A percentile compares a stretch with the other conserved stretches of the same genome.
phyloP scores from a whole-genome alignment of 305 asterid species.

The Stenogyne calaminthoides region DNA sequence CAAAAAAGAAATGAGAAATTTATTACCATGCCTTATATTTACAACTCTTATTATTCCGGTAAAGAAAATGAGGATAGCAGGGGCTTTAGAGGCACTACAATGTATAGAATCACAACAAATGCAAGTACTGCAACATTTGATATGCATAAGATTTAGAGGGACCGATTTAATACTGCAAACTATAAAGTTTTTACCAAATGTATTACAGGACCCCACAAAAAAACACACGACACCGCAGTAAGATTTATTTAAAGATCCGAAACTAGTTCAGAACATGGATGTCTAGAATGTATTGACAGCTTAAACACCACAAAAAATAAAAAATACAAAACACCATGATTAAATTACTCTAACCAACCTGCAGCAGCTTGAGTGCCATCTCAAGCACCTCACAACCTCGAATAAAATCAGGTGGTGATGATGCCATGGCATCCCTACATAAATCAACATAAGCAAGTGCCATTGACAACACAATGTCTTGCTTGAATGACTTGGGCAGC shows the following conservation, averaged over 20 bases:
- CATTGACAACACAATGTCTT: slow-evolving; percentile 87
- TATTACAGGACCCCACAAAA: not conserved
- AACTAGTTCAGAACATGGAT: not conserved
- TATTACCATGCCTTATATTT: not conserved
- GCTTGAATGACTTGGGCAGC: slow-evolving; percentile 90
- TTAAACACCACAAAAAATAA: slow-evolving; percentile 10
- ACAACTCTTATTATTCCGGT: not conserved
- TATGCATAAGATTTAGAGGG: not conserved
- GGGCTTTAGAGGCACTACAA: not conserved
- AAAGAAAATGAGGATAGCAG: not conserved
- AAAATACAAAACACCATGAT: slow-evolving; percentile 5
- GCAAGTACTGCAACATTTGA: not conserved
- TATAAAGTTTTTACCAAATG: not conserved
- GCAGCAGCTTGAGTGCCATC: slow-evolving; percentile 85
- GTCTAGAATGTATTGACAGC: not conserved
- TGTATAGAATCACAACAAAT: not conserved
- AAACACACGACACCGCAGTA: slow-evolving; percentile 7
- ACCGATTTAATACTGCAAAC: not conserved
- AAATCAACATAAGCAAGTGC: slow-evolving; percentile 93
- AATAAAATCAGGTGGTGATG: slow-evolving; percentile 84
- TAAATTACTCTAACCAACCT: slow-evolving; percentile 64
- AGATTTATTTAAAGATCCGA: slow-evolving; percentile 5
- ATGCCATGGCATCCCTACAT: slow-evolving; percentile 90
- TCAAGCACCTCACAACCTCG: slow-evolving; percentile 90
- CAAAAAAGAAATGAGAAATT: not conserved